Conservation (phyloP, 2,329 filamentous ascomycete genomes). For the Aspergillus novofumigatus region DNA sequence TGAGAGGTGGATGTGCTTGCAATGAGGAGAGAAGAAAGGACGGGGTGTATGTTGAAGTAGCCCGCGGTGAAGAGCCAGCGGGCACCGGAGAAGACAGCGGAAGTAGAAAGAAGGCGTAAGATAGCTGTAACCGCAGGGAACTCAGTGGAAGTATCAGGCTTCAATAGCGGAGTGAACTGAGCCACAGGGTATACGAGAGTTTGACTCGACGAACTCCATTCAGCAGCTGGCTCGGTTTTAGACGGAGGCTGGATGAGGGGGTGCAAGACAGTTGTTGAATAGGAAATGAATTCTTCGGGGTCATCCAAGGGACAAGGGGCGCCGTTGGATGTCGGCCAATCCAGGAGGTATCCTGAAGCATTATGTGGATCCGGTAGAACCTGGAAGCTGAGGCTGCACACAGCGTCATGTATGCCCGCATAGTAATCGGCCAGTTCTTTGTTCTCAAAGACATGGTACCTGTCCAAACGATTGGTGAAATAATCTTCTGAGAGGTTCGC, state of each 20-base stretch:
- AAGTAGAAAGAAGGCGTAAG: slow-evolving; percentile 61
- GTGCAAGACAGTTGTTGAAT: slow-evolving; percentile 63
- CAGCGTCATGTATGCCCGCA: slow-evolving; percentile 67
- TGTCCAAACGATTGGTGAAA: slow-evolving; percentile 91
- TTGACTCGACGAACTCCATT: slow-evolving; percentile 44
- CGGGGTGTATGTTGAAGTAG: slow-evolving; percentile 94
- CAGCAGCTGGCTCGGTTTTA: slow-evolving; percentile 28
- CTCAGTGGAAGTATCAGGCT: slow-evolving; percentile 79
- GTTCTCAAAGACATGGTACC: slow-evolving; percentile 87
- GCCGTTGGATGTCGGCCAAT: slow-evolving; percentile 73
- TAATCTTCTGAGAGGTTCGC: slow-evolving; percentile 92
- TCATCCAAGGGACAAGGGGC: slow-evolving; percentile 70
- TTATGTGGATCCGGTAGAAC: slow-evolving; percentile 56
- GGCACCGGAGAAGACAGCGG: slow-evolving; percentile 59
- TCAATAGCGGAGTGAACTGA: slow-evolving; percentile 81
- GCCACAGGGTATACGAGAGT: slow-evolving; percentile 82
- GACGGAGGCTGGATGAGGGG: slow-evolving; percentile 58
- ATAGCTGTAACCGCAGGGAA: slow-evolving; percentile 75
- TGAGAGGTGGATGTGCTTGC: slow-evolving; percentile 53
- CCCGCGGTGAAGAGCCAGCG: slow-evolving; percentile 96
- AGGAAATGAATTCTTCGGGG: slow-evolving; percentile 64
- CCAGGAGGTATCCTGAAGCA: slow-evolving; percentile 49
- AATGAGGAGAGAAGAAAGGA: slow-evolving; percentile 75
- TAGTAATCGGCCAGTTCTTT: slow-evolving; percentile 79
- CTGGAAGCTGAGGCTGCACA: slow-evolving; percentile 76